Evolutionary conservation across 768 basidiomycete genomes (phyloP).

Genomic region (Boletus sp.): DNA sequence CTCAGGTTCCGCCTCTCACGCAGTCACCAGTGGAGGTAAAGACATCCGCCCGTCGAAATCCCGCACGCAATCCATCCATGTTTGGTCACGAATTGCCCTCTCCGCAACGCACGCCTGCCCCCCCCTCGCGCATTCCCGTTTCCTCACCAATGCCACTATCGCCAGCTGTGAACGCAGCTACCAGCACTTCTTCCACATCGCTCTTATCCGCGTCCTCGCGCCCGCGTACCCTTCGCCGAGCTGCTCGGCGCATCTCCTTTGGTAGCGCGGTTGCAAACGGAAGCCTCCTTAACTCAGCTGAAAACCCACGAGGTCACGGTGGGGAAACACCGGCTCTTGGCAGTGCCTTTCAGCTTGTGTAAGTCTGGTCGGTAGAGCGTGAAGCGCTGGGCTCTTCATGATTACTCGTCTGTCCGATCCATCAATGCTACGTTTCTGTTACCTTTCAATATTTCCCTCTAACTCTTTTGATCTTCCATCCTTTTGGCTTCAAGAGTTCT

Average conservation of each 20-base stretch:
- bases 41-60: slow-evolving; percentile 38
- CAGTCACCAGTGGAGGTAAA: slow-evolving; percentile 23
- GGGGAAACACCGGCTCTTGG: slow-evolving; percentile 46
- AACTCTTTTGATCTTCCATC: neutral
- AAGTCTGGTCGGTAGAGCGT: slow-evolving; percentile 11
- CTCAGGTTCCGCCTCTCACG: slow-evolving; percentile 21
- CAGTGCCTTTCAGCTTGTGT: slow-evolving; percentile 71
- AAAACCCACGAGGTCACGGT: slow-evolving; percentile 19
- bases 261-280: slow-evolving; percentile 40
- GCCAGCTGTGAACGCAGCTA: slow-evolving; percentile 8
- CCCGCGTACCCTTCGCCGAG: slow-evolving; percentile 29
- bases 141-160: slow-evolving; percentile 26
- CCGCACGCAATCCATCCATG: slow-evolving; percentile 60
- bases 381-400: slow-evolving; percentile 6
- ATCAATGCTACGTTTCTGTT: slow-evolving; percentile 11
- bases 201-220: slow-evolving; percentile 18
- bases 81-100: slow-evolving; percentile 63
- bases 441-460: neutral
- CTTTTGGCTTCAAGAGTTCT: neutral
- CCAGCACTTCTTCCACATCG: slow-evolving; percentile 12
- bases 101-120: slow-evolving; percentile 34
- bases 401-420: neutral
- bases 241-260: slow-evolving; percentile 64
- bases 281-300: slow-evolving; percentile 38
- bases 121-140: slow-evolving; percentile 30